These are phyloP conservation scores for Rhynchospora tenuis DNA, from an alignment of 176 grass and related monocot species.

Conservation along the genomic window DNA sequence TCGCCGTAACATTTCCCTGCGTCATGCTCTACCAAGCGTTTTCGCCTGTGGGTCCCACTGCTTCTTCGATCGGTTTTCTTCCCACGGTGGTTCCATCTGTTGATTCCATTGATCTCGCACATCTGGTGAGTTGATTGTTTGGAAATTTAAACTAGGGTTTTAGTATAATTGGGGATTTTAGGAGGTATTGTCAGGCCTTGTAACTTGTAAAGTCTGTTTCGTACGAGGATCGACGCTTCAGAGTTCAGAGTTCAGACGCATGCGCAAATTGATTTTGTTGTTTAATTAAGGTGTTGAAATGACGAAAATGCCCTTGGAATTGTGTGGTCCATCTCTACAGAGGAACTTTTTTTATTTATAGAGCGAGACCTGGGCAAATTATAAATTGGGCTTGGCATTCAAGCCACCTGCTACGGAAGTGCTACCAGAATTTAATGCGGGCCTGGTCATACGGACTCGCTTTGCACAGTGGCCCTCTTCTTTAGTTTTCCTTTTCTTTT, in stretches of 20 bases:
- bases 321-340: background rate
- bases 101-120: background rate
- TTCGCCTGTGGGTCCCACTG: no score
- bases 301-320: background rate
- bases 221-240: no score
- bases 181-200: no score
- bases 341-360: background rate
- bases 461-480: background rate
- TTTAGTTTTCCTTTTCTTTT: no score
- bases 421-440: background rate
- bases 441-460: background rate
- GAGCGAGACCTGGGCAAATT: background rate
- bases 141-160: background rate
- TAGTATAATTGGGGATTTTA: background rate
- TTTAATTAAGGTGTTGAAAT: background rate
- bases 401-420: no score
- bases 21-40: no score
- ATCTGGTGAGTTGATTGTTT: conserved; percentile 13
- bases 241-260: no score
- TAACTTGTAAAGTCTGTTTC: no score
- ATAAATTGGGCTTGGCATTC: background rate
- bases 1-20: conserved; percentile 33
- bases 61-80: no score
- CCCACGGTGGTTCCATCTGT: background rate
- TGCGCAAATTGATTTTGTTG: no score